These are phyloP conservation scores for Meyerozyma athensensis DNA, from an alignment of 1,139 yeast genomes.

Conservation along the genomic window DNA sequence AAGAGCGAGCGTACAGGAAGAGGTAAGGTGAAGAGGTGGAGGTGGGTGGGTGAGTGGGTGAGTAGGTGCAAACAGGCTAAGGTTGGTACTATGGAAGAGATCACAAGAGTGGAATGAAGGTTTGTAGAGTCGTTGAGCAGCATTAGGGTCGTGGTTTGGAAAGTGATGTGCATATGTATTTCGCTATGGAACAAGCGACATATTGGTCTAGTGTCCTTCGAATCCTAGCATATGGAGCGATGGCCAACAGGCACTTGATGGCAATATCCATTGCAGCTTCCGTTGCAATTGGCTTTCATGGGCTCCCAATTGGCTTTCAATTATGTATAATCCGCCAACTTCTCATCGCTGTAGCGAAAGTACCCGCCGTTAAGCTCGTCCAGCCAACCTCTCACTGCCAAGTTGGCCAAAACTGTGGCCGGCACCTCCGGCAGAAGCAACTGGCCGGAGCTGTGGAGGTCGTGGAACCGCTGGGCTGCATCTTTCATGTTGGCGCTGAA, in stretches of 20 bases:
- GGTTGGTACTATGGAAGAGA: too few species aligned
- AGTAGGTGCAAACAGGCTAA: too few species aligned
- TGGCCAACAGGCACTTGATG: too few species aligned
- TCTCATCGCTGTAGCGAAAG: slow-evolving; percentile 53
- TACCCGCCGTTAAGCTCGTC: slow-evolving; percentile 56
- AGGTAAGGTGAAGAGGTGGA: neutral
- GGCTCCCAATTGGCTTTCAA: neutral
- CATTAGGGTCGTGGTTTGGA: too few species aligned
- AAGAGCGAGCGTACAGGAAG: neutral
- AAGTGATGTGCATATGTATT: too few species aligned
- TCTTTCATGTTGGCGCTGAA: slow-evolving; percentile 55
- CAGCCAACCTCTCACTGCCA: slow-evolving; percentile 58
- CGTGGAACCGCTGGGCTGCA: slow-evolving; percentile 53
- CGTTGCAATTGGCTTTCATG: neutral
- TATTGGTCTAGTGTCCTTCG: too few species aligned
- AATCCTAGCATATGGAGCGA: too few species aligned
- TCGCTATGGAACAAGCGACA: too few species aligned
- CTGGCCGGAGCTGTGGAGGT: slow-evolving; percentile 49
- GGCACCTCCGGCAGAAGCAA: slow-evolving; percentile 67
- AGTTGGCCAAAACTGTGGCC: slow-evolving; percentile 59
- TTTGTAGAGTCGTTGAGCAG: too few species aligned
- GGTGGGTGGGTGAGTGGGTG: too few species aligned
- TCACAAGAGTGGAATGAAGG: too few species aligned
- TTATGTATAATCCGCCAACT: slow-evolving; percentile 16
- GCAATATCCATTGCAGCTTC: too few species aligned